Percentiles rank a stretch among this genome's conserved stretches.
These are phyloP conservation scores for Cladosporium sp. DNA, from an alignment of 2,329 filamentous ascomycete species.

Conservation along the genomic window DNA sequence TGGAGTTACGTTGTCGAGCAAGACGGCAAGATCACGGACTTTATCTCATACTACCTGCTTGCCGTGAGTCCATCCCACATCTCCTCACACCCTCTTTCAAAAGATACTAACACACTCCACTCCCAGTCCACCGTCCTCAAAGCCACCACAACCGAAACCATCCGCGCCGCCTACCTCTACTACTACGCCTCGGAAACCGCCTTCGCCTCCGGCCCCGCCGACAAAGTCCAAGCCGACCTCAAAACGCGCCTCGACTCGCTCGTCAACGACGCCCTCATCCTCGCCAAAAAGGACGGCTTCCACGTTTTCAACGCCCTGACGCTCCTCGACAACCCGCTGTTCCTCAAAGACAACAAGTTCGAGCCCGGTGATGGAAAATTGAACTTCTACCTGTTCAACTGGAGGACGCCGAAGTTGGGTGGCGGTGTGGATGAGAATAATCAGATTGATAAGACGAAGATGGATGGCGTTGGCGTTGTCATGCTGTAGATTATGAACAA, in stretches of 20 bases:
- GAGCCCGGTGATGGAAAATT: conserved; percentile 91
- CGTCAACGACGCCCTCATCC: conserved; percentile 80
- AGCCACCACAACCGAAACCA: conserved; percentile 69
- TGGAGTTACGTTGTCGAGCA: conserved; percentile 90
- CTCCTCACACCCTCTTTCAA: conserved; percentile 6
- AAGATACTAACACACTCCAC: not conserved
- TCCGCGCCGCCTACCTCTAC: conserved; percentile 92
- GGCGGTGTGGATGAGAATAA: conserved; percentile 83
- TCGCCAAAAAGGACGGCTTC: conserved; percentile 80
- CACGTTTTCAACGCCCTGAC: conserved; percentile 97
- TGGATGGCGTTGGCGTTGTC: conserved; percentile 87
- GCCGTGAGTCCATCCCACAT: conserved; percentile 48
- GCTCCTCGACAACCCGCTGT: conserved; percentile 88
- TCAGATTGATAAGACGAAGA: conserved; percentile 70
- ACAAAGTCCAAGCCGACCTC: conserved; percentile 50
- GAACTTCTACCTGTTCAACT: conserved; percentile 98
- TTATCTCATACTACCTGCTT: conserved; percentile 94
- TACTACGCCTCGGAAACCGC: conserved; percentile 90
- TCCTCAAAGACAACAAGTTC: conserved; percentile 92
- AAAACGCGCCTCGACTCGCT: conserved; percentile 79
- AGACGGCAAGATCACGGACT: conserved; percentile 82
- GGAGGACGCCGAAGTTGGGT: conserved; percentile 78
- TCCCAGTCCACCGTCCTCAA: conserved; percentile 76
- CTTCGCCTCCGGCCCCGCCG: conserved; percentile 46
- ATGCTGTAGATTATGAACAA: conserved; percentile 57